Base-by-base conservation (phyloP, 441 rosid genomes). In the Omphalea diandra region DNA sequence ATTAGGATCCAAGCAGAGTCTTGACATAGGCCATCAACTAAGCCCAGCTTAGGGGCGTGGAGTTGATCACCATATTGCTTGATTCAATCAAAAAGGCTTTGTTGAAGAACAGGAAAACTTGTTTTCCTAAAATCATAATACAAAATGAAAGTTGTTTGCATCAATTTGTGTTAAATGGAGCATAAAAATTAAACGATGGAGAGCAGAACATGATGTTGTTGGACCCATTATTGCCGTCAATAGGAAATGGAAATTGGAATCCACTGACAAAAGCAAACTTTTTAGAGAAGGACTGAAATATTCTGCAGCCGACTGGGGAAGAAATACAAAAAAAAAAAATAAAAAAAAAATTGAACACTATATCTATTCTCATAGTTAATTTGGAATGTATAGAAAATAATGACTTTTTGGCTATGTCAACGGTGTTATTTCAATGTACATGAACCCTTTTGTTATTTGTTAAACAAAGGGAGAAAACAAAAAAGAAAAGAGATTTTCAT, bases 211-310 rank as follows among this genome's bases (percentile, higher is more conserved):
- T 26, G 47, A 36, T 47, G 53, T 29, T 27, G 72, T 67, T 44
- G 63, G 35, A 67, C 12, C 56, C 69, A 63, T 26, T 58, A 38
- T 17, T 44, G 71, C 72, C 33, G 54, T 20, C 57, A 27, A n/a
- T 0, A 14, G 49, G 18, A 35, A 41, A 32, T 53, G 40, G 35
- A 59, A 53, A 44, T 15, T 33, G 65, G 69, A 76, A 35, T 54
- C 69, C 69, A 71, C 54, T 62, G 1, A 14, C 70, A 55, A 50
- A 65, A 63, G 55, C 47, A 17, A 31, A 40, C 22, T 38, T 49
- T 2, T 14, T 32, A 52, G 56, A 52, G 29, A 52, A 52, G 4
- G 56, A 24, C 56, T 22, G 56, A 52, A 52, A 22, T 52, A 52
- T 52, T 52, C 56, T 24, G 56, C 24, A 24, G 29, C 10, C 14